phyloP scores from a whole-genome alignment of 164 flowering plant genomes.

The Liriodendron chinense region DNA sequence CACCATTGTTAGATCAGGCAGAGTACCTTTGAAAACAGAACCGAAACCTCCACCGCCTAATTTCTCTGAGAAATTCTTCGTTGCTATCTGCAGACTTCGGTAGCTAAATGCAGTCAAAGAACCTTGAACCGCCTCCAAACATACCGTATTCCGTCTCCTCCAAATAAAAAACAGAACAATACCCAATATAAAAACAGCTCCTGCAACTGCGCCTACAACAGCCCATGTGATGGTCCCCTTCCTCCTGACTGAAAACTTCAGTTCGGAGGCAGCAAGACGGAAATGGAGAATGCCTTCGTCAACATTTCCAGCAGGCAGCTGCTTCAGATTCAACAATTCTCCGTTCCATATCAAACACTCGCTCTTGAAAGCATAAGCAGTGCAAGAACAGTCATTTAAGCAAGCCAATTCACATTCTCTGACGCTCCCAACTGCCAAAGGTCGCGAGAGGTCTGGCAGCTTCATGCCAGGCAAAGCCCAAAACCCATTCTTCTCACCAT shows the following conservation, averaged over 20 bases:
- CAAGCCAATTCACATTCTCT: slow-evolving; percentile 15
- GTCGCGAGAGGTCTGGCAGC: background rate
- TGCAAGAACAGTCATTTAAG: slow-evolving; percentile 15
- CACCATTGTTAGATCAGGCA: slow-evolving; percentile 39
- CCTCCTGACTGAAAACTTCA: background rate
- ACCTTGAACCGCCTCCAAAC: slow-evolving; percentile 23
- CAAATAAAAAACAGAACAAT: slow-evolving; percentile 9
- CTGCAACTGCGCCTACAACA: slow-evolving; percentile 19
- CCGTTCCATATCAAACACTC: slow-evolving; percentile 12
- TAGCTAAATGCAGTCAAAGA: slow-evolving; percentile 41
- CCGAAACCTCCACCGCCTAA: slow-evolving; percentile 57
- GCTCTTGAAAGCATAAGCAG: slow-evolving; percentile 12
- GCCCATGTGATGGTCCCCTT: slow-evolving; percentile 11
- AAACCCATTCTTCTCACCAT: slow-evolving; percentile 2
- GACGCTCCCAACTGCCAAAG: background rate
- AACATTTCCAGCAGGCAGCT: background rate
- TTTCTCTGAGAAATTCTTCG: slow-evolving; percentile 52
- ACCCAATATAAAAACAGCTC: slow-evolving; percentile 10
- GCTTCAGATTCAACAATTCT: slow-evolving; percentile 6
- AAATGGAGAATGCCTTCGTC: background rate
- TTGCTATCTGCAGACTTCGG: slow-evolving; percentile 39
- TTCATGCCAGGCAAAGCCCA: background rate
- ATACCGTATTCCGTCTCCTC: background rate
- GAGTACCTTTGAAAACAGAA: slow-evolving; percentile 55
- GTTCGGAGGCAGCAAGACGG: background rate